Percentiles rank a stretch among this genome's conserved stretches.
phyloP scores from a whole-genome alignment of 2,329 filamentous ascomycete species.

The Colletotrichum orbiculare region DNA sequence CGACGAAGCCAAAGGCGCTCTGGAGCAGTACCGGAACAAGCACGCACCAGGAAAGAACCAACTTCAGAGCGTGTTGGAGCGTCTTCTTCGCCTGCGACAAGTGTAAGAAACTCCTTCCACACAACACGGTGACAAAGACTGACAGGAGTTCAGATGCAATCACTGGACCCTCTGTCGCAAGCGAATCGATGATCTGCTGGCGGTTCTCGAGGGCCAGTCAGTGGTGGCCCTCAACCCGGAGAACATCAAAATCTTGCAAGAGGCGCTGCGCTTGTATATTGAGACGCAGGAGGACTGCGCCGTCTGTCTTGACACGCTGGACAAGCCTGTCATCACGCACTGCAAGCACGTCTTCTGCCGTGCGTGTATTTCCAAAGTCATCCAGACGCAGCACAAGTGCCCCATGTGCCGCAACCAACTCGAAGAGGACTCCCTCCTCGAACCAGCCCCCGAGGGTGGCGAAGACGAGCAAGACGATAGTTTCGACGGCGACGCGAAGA shows the following conservation, averaged over 20 bases:
- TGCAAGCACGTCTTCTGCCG: constrained; percentile 86
- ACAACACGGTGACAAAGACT: constrained; percentile 34
- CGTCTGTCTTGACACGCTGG: constrained; percentile 80
- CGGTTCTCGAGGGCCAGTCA: constrained; percentile 73
- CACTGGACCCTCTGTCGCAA: constrained; percentile 87
- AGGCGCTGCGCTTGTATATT: constrained; percentile 79
- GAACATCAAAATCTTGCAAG: constrained; percentile 78
- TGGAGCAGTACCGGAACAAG: constrained; percentile 67
- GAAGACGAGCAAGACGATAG: constrained; percentile 56
- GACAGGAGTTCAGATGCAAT: constrained; percentile 68
- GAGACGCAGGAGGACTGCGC: constrained; percentile 86
- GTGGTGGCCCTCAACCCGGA: constrained; percentile 77
- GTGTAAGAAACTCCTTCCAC: constrained; percentile 56
- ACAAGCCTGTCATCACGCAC: constrained; percentile 81
- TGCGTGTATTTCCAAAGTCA: constrained; percentile 78
- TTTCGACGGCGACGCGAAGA: constrained; percentile 73
- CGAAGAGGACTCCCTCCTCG: constrained; percentile 68
- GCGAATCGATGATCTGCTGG: constrained; percentile 78
- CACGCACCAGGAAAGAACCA: constrained; percentile 58
- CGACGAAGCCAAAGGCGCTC: constrained; percentile 78
- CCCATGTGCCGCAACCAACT: constrained; percentile 84
- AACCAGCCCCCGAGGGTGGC: constrained; percentile 68
- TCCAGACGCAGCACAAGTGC: constrained; percentile 81
- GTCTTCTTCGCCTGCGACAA: constrained; percentile 84
- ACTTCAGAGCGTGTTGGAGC: constrained; percentile 82